Base-by-base conservation (phyloP, 768 basidiomycete genomes). In the Basidioascus undulatus region DNA sequence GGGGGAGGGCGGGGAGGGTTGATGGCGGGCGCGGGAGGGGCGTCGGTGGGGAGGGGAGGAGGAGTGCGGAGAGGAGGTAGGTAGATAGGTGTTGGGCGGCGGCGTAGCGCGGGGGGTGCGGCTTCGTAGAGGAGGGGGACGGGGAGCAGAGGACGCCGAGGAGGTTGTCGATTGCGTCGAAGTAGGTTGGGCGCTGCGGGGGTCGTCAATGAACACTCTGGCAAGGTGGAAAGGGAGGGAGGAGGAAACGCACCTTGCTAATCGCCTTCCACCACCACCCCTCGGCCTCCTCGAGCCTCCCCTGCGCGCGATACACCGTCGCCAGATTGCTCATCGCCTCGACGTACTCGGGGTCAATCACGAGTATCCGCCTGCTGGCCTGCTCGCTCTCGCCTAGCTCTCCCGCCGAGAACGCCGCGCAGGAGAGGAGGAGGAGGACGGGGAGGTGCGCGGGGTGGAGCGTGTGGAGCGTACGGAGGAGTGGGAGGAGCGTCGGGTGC, bases 301-400 rank as follows among this genome's bases (percentile, higher is more conserved):
- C 59, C 47, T 60, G 49, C 7, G 57, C 57, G 18, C 54, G 51
- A 40, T 58, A 44, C 11, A 59, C 56, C 21, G 58, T 58, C 7
- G 62, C 62, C 25, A 63, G 57, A 43, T 64, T 64, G 33, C 50
- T 56, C 62, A 64, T 61, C 15, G 61, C 61, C 45, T 64, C 62
- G 34, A 53, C 59, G 25, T 46, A 55, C 21, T 53, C 46, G 0
- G 55, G 45, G 28, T 58, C 50, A 11, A 55, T 44, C 32, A 44
- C 20, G 9, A 49, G 24, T 35, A 49, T 23, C n/a, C 32, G 30
- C 18, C 54, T 48, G 47, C 57, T 61, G 34, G 55, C 42, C 11
- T 44, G 33, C 3, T 61, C 40, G 41, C 56, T 55, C 11, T 49
- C 40, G 13, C 55, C 49, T 24, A 52, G 52, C 27, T 62, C 55